Conservation (phyloP, 208 protist genomes). For the Wallacemonas rigidus region DNA sequence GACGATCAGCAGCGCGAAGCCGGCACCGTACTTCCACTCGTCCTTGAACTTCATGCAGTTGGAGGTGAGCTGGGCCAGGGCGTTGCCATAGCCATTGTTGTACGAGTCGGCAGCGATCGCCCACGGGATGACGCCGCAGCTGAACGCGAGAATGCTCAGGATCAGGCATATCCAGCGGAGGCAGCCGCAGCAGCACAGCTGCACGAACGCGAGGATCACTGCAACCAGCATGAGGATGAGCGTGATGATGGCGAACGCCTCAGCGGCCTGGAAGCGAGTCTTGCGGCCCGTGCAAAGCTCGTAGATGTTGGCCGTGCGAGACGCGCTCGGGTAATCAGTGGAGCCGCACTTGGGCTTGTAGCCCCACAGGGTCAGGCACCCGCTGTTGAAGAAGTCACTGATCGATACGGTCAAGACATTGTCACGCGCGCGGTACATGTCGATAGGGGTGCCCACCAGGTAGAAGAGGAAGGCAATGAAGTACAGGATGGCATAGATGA, state of each 20-base stretch:
- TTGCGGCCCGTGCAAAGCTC: conserved; percentile 25
- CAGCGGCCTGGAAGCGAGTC: conserved; percentile 36
- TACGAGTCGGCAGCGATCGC: conserved; percentile 35
- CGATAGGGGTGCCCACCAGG: conserved; percentile 46
- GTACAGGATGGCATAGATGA: conserved; percentile 28
- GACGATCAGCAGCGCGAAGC: conserved; percentile 43
- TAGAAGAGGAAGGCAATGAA: conserved; percentile 45
- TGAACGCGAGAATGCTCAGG: conserved; percentile 36
- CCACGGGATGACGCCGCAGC: conserved; percentile 30
- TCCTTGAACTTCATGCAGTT: conserved; percentile 14
- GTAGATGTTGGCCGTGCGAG: conserved; percentile 23
- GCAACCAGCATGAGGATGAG: conserved; percentile 32
- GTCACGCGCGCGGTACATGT: conserved; percentile 42
- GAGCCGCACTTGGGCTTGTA: conserved; percentile 14
- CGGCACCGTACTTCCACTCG: conserved; percentile 36
- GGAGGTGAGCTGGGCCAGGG: neutral
- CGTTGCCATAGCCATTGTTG: conserved; percentile 22
- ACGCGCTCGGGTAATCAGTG: neutral
- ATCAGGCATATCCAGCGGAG: conserved; percentile 37
- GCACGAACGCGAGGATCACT: conserved; percentile 33
- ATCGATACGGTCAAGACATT: neutral
- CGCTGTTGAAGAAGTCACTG: conserved; percentile 2
- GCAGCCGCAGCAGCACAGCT: conserved; percentile 54
- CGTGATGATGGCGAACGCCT: conserved; percentile 43
- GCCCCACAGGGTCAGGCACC: conserved; percentile 22